Conservation (phyloP, 352 stramenopile species). For the Globisporangium solare region DNA sequence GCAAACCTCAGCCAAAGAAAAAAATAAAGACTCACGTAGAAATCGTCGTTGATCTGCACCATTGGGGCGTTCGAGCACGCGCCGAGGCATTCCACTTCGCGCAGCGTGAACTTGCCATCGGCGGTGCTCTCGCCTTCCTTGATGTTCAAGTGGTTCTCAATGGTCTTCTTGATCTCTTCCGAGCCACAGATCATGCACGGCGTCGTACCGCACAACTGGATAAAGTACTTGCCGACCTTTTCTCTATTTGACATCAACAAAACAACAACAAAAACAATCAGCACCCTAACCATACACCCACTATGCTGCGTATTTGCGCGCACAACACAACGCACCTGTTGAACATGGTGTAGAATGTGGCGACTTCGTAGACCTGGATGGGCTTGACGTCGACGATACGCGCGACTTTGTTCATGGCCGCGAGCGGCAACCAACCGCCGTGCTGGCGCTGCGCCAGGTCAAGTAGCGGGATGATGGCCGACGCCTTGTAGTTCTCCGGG, state of each 20-base stretch:
- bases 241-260: conserved; percentile 25
- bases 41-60: conserved; percentile 99
- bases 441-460: conserved; percentile 96
- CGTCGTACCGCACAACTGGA: conserved; percentile 98
- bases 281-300: neutral
- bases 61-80: conserved; percentile 99
- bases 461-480: conserved; percentile 98
- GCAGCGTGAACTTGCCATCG: conserved; percentile 90
- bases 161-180: conserved; percentile 99
- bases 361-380: conserved; percentile 99
- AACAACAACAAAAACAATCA: conserved; percentile 16
- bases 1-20: conserved; percentile 13
- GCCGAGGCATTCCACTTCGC: conserved; percentile 99
- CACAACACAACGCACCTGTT: conserved; percentile 38
- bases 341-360: conserved; percentile 99
- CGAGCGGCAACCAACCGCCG: conserved; percentile 96
- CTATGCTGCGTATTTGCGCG: neutral
- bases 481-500: conserved; percentile 99
- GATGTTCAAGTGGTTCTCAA: conserved; percentile 96
- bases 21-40: conserved; percentile 62
- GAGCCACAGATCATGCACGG: conserved; percentile 99
- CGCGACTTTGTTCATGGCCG: conserved; percentile 99
- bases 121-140: conserved; percentile 91
- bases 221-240: conserved; percentile 94
- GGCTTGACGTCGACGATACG: conserved; percentile 95